Conservation (phyloP, 2,329 filamentous ascomycete species). For the Huntiella abstrusa region DNA sequence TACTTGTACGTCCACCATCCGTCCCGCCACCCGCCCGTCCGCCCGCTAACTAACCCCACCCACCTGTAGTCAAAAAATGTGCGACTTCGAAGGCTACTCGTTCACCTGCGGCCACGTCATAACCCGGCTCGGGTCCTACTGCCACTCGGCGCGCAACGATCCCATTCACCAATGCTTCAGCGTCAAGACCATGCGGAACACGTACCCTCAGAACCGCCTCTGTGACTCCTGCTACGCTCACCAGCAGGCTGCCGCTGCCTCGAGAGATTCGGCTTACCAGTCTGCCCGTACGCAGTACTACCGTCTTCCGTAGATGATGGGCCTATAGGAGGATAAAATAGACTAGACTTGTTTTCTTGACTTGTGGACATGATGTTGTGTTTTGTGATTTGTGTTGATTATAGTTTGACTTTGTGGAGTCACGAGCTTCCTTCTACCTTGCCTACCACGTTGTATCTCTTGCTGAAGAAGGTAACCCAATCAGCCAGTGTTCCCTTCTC, state of each 20-base stretch:
- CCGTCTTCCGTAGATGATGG: background rate
- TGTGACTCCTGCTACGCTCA: conserved; percentile 28
- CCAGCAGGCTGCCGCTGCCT: background rate
- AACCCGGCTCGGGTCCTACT: conserved; percentile 45
- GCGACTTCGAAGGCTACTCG: conserved; percentile 50
- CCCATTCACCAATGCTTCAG: conserved; percentile 49
- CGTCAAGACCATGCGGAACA: conserved; percentile 44
- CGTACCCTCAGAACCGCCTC: conserved; percentile 34
- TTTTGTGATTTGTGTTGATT: conserved; percentile 34
- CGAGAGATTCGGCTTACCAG: background rate
- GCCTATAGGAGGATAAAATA: background rate
- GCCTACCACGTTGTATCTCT: conserved; percentile 84
- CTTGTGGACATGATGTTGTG: conserved; percentile 3
- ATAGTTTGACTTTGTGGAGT: background rate
- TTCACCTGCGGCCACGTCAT: conserved; percentile 46
- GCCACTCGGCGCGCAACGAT: conserved; percentile 58
- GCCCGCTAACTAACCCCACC: background rate
- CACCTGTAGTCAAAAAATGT: conserved; percentile 25
- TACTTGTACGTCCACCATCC: background rate
- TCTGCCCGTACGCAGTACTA: background rate
- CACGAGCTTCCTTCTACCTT: conserved; percentile 26
- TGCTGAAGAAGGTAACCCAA: conserved; percentile 92
- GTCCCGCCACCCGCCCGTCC: background rate
- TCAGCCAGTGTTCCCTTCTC: conserved; percentile 72
- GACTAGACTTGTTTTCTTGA: background rate